Evolutionary conservation across 2,329 filamentous ascomycete genomes (phyloP).

Genomic region (Cladosporium sp.): DNA sequence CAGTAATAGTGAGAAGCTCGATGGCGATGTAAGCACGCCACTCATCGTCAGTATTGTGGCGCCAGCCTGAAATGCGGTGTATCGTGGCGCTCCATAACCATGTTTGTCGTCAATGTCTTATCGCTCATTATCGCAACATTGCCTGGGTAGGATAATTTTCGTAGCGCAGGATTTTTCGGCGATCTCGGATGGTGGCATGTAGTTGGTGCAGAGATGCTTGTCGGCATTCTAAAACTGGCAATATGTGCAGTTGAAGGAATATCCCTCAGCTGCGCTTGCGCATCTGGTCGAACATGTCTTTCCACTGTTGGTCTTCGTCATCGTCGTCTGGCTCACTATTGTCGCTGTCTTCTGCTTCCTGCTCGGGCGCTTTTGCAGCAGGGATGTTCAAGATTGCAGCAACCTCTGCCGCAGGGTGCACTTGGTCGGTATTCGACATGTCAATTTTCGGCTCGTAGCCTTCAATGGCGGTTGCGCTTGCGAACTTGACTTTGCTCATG

Average conservation of each 20-base stretch:
- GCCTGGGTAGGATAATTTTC: too few relatives aligned
- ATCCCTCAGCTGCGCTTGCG: slow-evolving; percentile 1
- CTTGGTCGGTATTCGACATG: background rate
- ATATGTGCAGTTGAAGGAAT: background rate
- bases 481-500: slow-evolving; percentile 1
- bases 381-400: slow-evolving; percentile 3
- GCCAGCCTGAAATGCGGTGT: too few relatives aligned
- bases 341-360: background rate
- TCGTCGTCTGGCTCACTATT: background rate
- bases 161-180: too few relatives aligned
- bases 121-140: too few relatives aligned
- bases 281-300: slow-evolving; percentile 13
- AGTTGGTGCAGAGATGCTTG: too few relatives aligned
- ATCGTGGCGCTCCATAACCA: too few relatives aligned
- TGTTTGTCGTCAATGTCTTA: too few relatives aligned
- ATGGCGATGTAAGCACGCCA: too few relatives aligned
- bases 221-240: too few relatives aligned
- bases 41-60: too few relatives aligned
- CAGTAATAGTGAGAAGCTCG: too few relatives aligned
- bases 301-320: slow-evolving; percentile 14
- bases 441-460: slow-evolving; percentile 8
- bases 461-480: slow-evolving; percentile 6
- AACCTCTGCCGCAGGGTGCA: background rate
- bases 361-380: background rate
- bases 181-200: too few relatives aligned